Conservation (phyloP, 805 yeast genomes). For the Ogataea ganodermae region DNA sequence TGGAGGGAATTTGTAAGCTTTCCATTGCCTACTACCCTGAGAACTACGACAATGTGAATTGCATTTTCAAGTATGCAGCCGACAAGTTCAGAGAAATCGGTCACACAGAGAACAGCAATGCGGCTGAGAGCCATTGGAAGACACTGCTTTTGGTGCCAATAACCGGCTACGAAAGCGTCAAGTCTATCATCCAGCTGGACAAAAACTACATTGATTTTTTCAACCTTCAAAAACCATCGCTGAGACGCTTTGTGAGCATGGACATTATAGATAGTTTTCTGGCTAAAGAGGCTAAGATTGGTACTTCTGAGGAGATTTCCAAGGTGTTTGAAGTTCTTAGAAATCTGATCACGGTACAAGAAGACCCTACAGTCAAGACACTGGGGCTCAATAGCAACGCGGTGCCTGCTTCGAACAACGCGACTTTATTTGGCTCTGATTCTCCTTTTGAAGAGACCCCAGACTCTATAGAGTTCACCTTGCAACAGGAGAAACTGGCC, state of each 20-base stretch:
- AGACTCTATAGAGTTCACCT: slow-evolving; percentile 40
- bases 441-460: slow-evolving; percentile 26
- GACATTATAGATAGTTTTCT: slow-evolving; percentile 63
- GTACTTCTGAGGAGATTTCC: slow-evolving; percentile 51
- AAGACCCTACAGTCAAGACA: slow-evolving; percentile 37
- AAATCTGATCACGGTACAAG: slow-evolving; percentile 47
- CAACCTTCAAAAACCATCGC: slow-evolving; percentile 48
- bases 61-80: slow-evolving; percentile 57
- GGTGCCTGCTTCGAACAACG: slow-evolving; percentile 9
- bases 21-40: slow-evolving; percentile 68
- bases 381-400: slow-evolving; percentile 37
- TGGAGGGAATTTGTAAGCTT: slow-evolving; percentile 66
- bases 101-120: slow-evolving; percentile 14
- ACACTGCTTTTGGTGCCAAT: slow-evolving; percentile 53
- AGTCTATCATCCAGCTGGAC: slow-evolving; percentile 40
- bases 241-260: slow-evolving; percentile 60
- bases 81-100: slow-evolving; percentile 35
- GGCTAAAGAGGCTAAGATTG: slow-evolving; percentile 38
- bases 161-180: slow-evolving; percentile 41
- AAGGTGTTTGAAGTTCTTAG: slow-evolving; percentile 60
- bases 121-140: slow-evolving; percentile 33
- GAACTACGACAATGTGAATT: slow-evolving; percentile 59
- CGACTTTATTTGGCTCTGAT: slow-evolving; percentile 31
- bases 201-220: slow-evolving; percentile 56
- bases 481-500: slow-evolving; percentile 63